Evolutionary conservation across 768 basidiomycete genomes (phyloP), one percentile per base, ranked within the genome.

Genomic region (Mycena venus): DNA sequence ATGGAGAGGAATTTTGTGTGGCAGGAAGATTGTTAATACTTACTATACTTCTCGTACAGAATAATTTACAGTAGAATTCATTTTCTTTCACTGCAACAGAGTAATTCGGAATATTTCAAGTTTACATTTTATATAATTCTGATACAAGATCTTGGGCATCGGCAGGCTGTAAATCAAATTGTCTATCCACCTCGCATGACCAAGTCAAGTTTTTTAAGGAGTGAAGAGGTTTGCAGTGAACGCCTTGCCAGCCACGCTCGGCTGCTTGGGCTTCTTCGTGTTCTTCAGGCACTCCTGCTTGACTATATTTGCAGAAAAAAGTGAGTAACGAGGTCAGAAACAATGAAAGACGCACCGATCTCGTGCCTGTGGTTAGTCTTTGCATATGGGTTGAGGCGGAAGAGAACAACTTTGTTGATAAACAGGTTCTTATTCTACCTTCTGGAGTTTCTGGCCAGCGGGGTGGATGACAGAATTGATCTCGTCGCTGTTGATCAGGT

Each of bases 391-490:
- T 99, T 99, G 87, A 99, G 91, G 80, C 97, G 94, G 96, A n/a
- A n/a, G n/a, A n/a, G n/a, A n/a, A n/a, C n/a, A n/a, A n/a, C n/a
- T n/a, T n/a, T n/a, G n/a, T n/a, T 96, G 97, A 91, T 84, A 80
- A 98, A 91, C 65, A 97, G 96, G 90, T 98, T 99, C 94, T 99
- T 99, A 94, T 97, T 97, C 89, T 99, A 97, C 76, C 87, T 97
- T 98, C 86, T 94, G 93, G 74, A 87, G 82, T 85, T 95, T 94
- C 76, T 92, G 87, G 79, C n/a, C 94, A 70, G 95, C 96, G 67
- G 94, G 95, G 81, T 97, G 96, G 80, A n/a, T n/a, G n/a, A n/a
- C n/a, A n/a, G n/a, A n/a, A n/a, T n/a, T n/a, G n/a, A n/a, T n/a
- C n/a, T n/a, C 98, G 75, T 94, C 93, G 84, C 95, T 97, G 92